Evolutionary conservation across 805 yeast species (phyloP).

Genomic region (Komagataella populi): DNA sequence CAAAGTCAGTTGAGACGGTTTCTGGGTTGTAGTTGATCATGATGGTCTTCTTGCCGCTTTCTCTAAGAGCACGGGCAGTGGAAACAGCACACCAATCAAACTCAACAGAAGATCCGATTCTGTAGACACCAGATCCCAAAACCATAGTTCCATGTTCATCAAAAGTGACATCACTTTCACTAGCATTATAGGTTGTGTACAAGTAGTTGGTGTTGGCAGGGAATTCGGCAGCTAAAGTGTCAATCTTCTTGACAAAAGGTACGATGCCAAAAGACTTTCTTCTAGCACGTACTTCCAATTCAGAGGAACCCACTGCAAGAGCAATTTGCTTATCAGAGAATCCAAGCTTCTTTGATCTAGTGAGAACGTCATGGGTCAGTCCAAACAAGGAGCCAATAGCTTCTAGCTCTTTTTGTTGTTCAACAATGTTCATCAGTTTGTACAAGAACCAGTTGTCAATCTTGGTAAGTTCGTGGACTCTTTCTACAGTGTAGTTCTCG

Average conservation of each 20-base stretch:
- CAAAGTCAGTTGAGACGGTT: slow-evolving; percentile 96
- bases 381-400: slow-evolving; percentile 40
- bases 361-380: slow-evolving; percentile 55
- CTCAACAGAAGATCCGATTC: slow-evolving; percentile 97
- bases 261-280: slow-evolving; percentile 70
- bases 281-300: slow-evolving; percentile 68
- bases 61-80: slow-evolving; percentile 88
- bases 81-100: slow-evolving; percentile 99
- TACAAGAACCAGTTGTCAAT: slow-evolving; percentile 93
- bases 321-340: slow-evolving; percentile 94
- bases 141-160: slow-evolving; percentile 89
- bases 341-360: slow-evolving; percentile 83
- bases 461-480: slow-evolving; percentile 81
- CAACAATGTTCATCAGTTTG: slow-evolving; percentile 87
- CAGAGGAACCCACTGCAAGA: slow-evolving; percentile 54
- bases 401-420: slow-evolving; percentile 74
- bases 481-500: slow-evolving; percentile 83
- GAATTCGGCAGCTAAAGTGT: slow-evolving; percentile 96
- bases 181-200: slow-evolving; percentile 92
- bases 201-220: slow-evolving; percentile 94
- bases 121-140: slow-evolving; percentile 96
- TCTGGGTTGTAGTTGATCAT: slow-evolving; percentile 98
- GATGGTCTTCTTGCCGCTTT: slow-evolving; percentile 75
- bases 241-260: slow-evolving; percentile 94
- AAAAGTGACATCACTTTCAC: slow-evolving; percentile 70